phyloP scores from a whole-genome alignment of 805 yeast genomes.

The Pichia occidentalis region DNA sequence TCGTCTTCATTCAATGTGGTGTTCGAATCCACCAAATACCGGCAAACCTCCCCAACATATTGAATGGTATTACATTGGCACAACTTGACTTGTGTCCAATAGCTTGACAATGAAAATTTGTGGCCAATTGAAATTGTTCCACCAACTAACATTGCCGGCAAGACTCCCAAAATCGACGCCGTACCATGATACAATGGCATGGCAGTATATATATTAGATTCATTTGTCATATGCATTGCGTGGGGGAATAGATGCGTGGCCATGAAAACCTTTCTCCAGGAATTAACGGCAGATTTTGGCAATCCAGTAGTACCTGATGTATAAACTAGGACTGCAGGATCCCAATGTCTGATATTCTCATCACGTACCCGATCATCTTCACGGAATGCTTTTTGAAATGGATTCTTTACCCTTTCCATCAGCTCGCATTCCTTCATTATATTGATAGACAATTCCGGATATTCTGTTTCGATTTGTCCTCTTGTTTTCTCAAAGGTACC shows the following conservation, averaged over 20 bases:
- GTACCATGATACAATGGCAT: constrained; percentile 97
- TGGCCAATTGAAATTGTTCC: constrained; percentile 73
- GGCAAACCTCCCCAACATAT: constrained; percentile 92
- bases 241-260: constrained; percentile 67
- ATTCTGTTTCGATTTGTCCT: constrained; percentile 29
- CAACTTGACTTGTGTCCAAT: constrained; percentile 83
- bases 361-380: constrained; percentile 54
- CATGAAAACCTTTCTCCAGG: constrained; percentile 78
- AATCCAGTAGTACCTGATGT: constrained; percentile 95
- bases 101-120: constrained; percentile 75
- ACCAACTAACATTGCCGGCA: constrained; percentile 55
- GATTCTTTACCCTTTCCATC: constrained; percentile 13
- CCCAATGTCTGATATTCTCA: constrained; percentile 47
- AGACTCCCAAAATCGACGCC: constrained; percentile 78
- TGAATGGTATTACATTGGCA: constrained; percentile 74
- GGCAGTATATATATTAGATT: constrained; percentile 69
- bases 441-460: constrained; percentile 26
- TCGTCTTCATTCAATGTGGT: constrained; percentile 20
- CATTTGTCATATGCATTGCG: constrained; percentile 50
- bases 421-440: constrained; percentile 19
- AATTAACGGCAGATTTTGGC: constrained; percentile 89
- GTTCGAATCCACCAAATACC: constrained; percentile 58
- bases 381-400: constrained; percentile 42
- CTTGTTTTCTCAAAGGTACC: constrained; percentile 39
- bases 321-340: constrained; percentile 68